phyloP scores from a whole-genome alignment of 1,284 basidiomycete genomes.

The Austroboletus niveus region DNA sequence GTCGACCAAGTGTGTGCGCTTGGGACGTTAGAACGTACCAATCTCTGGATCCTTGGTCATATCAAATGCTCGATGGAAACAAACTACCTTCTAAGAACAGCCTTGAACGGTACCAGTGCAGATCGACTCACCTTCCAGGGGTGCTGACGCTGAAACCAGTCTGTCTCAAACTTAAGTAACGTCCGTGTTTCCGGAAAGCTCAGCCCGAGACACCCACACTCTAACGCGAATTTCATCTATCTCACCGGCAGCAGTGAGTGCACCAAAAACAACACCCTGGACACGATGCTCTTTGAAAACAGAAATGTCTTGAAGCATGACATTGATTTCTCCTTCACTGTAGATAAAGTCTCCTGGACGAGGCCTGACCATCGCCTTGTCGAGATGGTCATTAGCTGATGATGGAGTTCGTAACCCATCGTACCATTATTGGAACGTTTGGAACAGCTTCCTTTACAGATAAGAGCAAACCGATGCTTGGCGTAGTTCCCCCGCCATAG shows the following conservation, averaged over 20 bases:
- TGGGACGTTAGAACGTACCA: conserved; percentile 38
- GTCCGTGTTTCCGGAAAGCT: not conserved
- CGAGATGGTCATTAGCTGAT: not conserved
- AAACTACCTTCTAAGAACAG: conserved; percentile 46
- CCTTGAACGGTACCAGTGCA: not conserved
- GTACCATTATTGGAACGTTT: conserved; percentile 66
- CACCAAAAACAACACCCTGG: conserved; percentile 70
- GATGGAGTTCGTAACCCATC: conserved; percentile 19
- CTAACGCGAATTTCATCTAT: conserved; percentile 57
- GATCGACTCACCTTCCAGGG: conserved; percentile 55
- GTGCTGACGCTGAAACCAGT: conserved; percentile 55
- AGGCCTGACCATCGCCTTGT: conserved; percentile 75
- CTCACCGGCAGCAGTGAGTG: conserved; percentile 55
- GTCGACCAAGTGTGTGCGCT: not conserved
- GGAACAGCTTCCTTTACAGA: conserved; percentile 49
- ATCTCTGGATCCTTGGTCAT: conserved; percentile 57
- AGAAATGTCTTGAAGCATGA: conserved; percentile 73
- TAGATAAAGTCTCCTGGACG: conserved; percentile 78
- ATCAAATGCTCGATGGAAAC: conserved; percentile 83
- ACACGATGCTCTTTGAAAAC: conserved; percentile 56
- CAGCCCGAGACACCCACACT: conserved; percentile 36
- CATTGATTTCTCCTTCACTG: conserved; percentile 56
- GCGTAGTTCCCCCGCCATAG: conserved; percentile 76
- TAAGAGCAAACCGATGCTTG: conserved; percentile 66
- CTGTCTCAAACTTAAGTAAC: conserved; percentile 33